These are phyloP conservation scores for Phialocephala sp. DNA, from an alignment of 2,329 filamentous ascomycete genomes.

Conservation along the genomic window DNA sequence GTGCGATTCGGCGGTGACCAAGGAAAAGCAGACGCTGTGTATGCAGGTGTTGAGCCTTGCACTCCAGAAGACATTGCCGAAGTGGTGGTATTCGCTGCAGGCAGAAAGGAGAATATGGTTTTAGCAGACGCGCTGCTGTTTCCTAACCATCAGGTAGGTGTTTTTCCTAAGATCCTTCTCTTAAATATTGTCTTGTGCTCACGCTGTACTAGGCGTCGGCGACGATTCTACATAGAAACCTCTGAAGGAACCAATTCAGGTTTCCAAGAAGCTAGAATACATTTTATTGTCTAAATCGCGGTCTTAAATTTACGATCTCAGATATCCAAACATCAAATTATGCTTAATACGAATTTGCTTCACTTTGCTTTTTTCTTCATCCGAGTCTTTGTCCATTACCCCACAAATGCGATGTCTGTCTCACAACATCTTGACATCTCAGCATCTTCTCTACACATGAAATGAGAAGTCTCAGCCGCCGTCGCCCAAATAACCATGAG, in stretches of 20 bases:
- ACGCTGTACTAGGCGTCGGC: constrained; percentile 41
- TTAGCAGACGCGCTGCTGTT: constrained; percentile 85
- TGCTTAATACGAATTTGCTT: background rate
- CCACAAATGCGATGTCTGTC: background rate
- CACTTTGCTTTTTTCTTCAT: background rate
- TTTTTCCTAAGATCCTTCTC: constrained; percentile 9
- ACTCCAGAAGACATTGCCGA: constrained; percentile 91
- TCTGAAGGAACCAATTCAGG: constrained; percentile 13
- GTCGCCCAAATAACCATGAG: background rate
- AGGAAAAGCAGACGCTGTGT: constrained; percentile 85
- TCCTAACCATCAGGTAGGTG: constrained; percentile 82
- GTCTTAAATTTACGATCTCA: background rate
- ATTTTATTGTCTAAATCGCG: background rate
- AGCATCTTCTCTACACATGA: background rate
- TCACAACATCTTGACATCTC: background rate
- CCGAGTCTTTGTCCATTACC: background rate
- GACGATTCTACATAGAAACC: constrained; percentile 51
- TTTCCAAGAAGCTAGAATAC: background rate
- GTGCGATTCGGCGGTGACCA: constrained; percentile 89
- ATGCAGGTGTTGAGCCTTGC: constrained; percentile 79
- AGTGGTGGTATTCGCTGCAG: constrained; percentile 82
- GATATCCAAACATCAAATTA: background rate
- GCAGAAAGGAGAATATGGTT: constrained; percentile 86
- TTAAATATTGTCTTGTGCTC: background rate
- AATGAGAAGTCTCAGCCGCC: constrained; percentile 2